Evolutionary conservation across 176 grass and related monocot genomes (phyloP).

Genomic region (Tillandsia leiboldiana): DNA sequence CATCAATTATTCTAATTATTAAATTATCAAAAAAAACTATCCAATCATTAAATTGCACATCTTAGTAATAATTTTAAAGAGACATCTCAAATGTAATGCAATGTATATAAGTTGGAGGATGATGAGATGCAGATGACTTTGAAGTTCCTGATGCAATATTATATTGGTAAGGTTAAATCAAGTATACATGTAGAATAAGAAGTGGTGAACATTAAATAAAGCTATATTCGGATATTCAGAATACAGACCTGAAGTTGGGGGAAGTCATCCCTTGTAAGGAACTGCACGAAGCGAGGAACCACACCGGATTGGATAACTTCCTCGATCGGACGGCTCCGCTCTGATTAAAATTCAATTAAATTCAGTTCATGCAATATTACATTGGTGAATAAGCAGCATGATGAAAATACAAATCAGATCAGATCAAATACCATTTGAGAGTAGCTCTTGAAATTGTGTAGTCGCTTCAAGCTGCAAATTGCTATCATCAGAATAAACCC

Average conservation of each 20-base stretch:
- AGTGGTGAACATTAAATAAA: not conserved
- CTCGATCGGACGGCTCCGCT: constrained; percentile 93
- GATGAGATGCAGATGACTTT: too few species aligned
- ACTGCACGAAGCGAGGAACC: constrained; percentile 95
- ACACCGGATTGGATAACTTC: constrained; percentile 91
- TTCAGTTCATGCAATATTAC: too few species aligned
- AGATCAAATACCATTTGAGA: constrained; percentile 62
- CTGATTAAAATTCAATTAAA: constrained; percentile 24
- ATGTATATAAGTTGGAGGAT: too few species aligned
- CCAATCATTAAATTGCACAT: too few species aligned
- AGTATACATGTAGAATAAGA: too few species aligned
- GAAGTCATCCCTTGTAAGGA: constrained; percentile 83
- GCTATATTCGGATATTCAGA: not conserved
- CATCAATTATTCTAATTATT: too few species aligned
- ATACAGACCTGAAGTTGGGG: constrained; percentile 76
- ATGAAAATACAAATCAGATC: not conserved
- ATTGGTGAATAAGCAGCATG: too few species aligned
- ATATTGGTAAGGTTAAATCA: not conserved
- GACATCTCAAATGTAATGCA: too few species aligned
- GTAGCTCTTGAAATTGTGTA: constrained; percentile 82
- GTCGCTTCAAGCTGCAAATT: constrained; percentile 66
- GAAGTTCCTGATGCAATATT: constrained; percentile 99
- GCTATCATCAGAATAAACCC: constrained; percentile 66
- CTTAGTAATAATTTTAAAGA: too few species aligned
- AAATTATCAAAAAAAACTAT: too few species aligned